Evolutionary conservation across 495 filamentous ascomycete species (phyloP).

Genomic region (Neurospora sp.): DNA sequence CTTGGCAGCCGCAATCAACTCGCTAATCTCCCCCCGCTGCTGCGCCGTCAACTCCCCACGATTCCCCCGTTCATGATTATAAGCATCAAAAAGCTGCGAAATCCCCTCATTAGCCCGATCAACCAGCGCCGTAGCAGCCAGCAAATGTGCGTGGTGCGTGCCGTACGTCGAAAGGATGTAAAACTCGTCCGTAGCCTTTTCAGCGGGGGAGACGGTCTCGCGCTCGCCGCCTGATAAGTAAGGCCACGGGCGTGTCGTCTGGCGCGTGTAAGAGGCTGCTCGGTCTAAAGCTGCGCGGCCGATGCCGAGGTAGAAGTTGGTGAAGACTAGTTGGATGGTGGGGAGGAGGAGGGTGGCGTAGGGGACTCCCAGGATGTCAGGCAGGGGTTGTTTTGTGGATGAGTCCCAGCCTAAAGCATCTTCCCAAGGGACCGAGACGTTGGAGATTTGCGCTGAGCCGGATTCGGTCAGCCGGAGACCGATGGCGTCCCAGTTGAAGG

Average conservation of each 20-base stretch:
- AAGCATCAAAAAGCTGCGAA: conserved; percentile 26
- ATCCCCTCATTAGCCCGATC: conserved; percentile 36
- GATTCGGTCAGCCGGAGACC: conserved; percentile 53
- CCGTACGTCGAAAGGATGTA: conserved; percentile 54
- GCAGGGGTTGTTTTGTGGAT: conserved; percentile 22
- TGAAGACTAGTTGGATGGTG: conserved; percentile 52
- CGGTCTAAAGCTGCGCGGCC: conserved; percentile 41
- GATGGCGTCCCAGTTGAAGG: conserved; percentile 53
- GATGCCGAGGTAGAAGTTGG: conserved; percentile 54
- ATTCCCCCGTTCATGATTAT: conserved; percentile 13
- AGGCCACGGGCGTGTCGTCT: conserved; percentile 47
- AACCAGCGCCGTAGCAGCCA: conserved; percentile 44
- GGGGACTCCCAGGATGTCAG: conserved; percentile 34
- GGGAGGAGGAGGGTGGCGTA: conserved; percentile 45
- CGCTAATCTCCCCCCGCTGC: conserved; percentile 46
- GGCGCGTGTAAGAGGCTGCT: conserved; percentile 41
- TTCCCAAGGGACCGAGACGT: conserved; percentile 42
- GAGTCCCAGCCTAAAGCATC: conserved; percentile 50
- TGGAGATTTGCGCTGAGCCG: conserved; percentile 46
- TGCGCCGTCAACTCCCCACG: conserved; percentile 29
- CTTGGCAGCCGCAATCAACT: conserved; percentile 50
- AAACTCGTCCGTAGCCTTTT: conserved; percentile 45
- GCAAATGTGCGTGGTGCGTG: conserved; percentile 48
- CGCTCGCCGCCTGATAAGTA: conserved; percentile 36
- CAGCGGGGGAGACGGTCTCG: background rate